Conservation (phyloP, 352 stramenopile species). For the Peronospora destructor region DNA sequence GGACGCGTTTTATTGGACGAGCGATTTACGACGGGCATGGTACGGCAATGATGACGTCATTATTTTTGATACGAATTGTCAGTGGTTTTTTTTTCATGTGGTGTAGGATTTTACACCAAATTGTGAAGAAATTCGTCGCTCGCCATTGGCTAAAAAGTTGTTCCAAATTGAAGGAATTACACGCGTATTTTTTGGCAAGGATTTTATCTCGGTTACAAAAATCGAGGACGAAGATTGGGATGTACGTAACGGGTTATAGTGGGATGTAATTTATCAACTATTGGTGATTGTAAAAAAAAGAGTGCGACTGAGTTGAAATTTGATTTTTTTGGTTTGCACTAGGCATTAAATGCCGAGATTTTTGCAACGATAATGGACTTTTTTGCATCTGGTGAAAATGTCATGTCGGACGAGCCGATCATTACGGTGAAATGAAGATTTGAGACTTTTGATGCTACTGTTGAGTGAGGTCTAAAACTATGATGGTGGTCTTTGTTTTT, state of each 20-base stretch:
- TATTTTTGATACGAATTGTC: background rate
- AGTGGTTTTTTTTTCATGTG: background rate
- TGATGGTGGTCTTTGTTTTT: background rate
- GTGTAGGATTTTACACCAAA: constrained; percentile 84
- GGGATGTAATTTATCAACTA: no score
- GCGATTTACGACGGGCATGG: constrained; percentile 77
- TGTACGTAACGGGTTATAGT: constrained; percentile 35
- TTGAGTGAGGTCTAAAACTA: background rate
- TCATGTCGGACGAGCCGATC: constrained; percentile 86
- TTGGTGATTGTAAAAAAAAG: no score
- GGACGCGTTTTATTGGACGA: constrained; percentile 86
- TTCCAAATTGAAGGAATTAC: constrained; percentile 95
- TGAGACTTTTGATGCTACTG: background rate
- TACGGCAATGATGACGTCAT: constrained; percentile 6
- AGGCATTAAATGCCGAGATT: constrained; percentile 87
- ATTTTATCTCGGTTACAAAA: constrained; percentile 99
- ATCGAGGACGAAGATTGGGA: constrained; percentile 91
- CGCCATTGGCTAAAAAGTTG: constrained; percentile 92
- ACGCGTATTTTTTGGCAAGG: constrained; percentile 94
- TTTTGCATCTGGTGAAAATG: constrained; percentile 84
- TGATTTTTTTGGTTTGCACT: constrained; percentile 1
- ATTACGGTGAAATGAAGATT: constrained; percentile 43
- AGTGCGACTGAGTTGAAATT: background rate
- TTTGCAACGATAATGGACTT: constrained; percentile 98
- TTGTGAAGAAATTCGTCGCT: constrained; percentile 86